Evolutionary conservation across 2,329 filamentous ascomycete genomes (phyloP).

Genomic region (Colletotrichum neosansevieriae): DNA sequence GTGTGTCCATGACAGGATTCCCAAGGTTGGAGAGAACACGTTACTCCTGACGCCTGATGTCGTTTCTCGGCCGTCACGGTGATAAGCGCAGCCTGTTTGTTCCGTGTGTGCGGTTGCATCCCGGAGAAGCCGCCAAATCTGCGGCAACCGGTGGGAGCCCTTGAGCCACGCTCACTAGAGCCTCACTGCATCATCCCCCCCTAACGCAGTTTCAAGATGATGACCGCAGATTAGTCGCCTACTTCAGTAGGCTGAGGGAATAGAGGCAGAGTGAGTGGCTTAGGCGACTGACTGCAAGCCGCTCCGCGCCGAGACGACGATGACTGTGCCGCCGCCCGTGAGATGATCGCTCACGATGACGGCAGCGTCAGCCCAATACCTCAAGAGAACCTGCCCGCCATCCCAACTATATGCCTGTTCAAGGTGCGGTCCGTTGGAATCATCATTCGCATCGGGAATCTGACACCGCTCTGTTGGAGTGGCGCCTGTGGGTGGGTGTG

Average conservation of each 20-base stretch:
- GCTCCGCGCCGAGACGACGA: conserved; percentile 26
- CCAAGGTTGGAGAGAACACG: conserved; percentile 1
- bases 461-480: conserved; percentile 2
- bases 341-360: conserved; percentile 7
- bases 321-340: conserved; percentile 17
- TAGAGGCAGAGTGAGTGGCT: background rate
- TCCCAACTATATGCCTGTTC: conserved; percentile 22
- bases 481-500: background rate
- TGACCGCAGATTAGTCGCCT: background rate
- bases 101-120: background rate
- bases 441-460: conserved; percentile 1
- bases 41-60: background rate
- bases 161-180: too few relatives aligned
- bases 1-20: conserved; percentile 9
- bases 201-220: conserved; percentile 3
- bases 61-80: too few relatives aligned
- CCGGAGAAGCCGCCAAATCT: background rate
- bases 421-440: background rate
- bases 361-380: conserved; percentile 14
- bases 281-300: too few relatives aligned
- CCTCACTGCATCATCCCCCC: background rate
- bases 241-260: background rate
- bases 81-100: too few relatives aligned
- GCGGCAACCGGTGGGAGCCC: conserved; percentile 10
- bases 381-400: conserved; percentile 27